Conservation (phyloP, 495 filamentous ascomycete genomes). For the Annulohypoxylon moriforme region DNA sequence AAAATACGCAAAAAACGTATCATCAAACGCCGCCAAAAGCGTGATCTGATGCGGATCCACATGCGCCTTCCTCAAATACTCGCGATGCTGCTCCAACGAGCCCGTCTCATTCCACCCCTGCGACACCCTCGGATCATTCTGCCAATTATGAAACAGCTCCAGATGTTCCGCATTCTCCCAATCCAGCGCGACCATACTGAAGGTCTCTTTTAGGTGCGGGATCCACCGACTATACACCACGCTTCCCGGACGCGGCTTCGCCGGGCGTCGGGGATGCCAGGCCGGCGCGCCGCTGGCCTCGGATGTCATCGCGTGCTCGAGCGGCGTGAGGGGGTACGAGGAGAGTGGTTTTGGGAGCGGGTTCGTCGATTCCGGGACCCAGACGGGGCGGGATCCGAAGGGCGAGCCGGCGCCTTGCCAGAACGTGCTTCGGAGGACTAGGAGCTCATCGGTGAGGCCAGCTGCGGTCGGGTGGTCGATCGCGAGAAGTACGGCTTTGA, state of each 20-base stretch:
- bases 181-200: slow-evolving; percentile 73
- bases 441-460: slow-evolving; percentile 48
- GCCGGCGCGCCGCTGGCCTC: slow-evolving; percentile 43
- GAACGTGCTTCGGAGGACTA: slow-evolving; percentile 65
- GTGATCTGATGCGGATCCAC: slow-evolving; percentile 72
- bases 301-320: slow-evolving; percentile 66
- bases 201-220: slow-evolving; percentile 72
- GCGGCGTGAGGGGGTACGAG: slow-evolving; percentile 65
- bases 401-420: slow-evolving; percentile 77
- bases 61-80: slow-evolving; percentile 69
- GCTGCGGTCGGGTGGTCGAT: slow-evolving; percentile 58
- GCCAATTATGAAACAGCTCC: slow-evolving; percentile 72
- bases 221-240: slow-evolving; percentile 76
- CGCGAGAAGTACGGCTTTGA: slow-evolving; percentile 64
- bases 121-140: slow-evolving; percentile 76
- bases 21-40: slow-evolving; percentile 71
- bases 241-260: slow-evolving; percentile 70
- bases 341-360: slow-evolving; percentile 57
- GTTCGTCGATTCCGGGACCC: slow-evolving; percentile 54
- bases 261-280: slow-evolving; percentile 69
- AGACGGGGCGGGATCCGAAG: slow-evolving; percentile 69
- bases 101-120: slow-evolving; percentile 77
- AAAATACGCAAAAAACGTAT: slow-evolving; percentile 72
- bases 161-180: slow-evolving; percentile 65
- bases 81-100: slow-evolving; percentile 69